These are phyloP conservation scores for Hippophae rhamnoides DNA, from an alignment of 306 rosid genomes.

Conservation along the genomic window DNA sequence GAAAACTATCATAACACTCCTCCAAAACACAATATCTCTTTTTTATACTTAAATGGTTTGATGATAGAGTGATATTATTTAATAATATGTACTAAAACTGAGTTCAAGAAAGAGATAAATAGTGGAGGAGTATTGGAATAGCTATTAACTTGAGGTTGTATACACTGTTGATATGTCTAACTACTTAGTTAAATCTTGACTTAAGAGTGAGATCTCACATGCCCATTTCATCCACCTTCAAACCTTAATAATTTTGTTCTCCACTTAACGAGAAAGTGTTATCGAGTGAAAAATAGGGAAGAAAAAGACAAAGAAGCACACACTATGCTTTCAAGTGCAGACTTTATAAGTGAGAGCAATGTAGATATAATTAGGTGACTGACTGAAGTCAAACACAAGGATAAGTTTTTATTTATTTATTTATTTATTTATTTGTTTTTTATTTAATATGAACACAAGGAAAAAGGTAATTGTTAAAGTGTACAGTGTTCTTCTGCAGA, in stretches of 20 bases:
- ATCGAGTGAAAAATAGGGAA: slow-evolving; percentile 8
- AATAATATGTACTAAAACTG: too few relatives aligned
- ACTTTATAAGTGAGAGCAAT: background rate
- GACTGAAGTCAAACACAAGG: slow-evolving; percentile 28
- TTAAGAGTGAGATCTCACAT: slow-evolving; percentile 50
- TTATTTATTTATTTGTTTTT: too few relatives aligned
- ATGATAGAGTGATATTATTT: too few relatives aligned
- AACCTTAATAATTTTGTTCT: slow-evolving; percentile 63
- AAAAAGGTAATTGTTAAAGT: too few relatives aligned
- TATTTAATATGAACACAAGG: too few relatives aligned
- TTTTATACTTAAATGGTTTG: too few relatives aligned
- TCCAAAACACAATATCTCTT: too few relatives aligned
- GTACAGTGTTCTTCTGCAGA: slow-evolving; percentile 23
- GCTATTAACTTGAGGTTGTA: background rate
- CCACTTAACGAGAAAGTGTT: slow-evolving; percentile 43
- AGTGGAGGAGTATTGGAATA: background rate
- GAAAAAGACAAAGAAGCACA: background rate
- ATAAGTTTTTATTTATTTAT: slow-evolving; percentile 6
- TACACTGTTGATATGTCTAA: slow-evolving; percentile 9
- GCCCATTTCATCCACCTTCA: slow-evolving; percentile 49
- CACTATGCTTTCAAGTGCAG: background rate
- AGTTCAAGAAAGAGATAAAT: too few relatives aligned
- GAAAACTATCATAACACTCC: too few relatives aligned
- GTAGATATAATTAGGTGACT: slow-evolving; percentile 8
- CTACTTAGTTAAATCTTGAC: slow-evolving; percentile 45